A percentile compares a stretch with the other conserved stretches of the same genome.
These are phyloP conservation scores for Acacia pycnantha DNA, from an alignment of 331 rosid species.

Conservation along the genomic window DNA sequence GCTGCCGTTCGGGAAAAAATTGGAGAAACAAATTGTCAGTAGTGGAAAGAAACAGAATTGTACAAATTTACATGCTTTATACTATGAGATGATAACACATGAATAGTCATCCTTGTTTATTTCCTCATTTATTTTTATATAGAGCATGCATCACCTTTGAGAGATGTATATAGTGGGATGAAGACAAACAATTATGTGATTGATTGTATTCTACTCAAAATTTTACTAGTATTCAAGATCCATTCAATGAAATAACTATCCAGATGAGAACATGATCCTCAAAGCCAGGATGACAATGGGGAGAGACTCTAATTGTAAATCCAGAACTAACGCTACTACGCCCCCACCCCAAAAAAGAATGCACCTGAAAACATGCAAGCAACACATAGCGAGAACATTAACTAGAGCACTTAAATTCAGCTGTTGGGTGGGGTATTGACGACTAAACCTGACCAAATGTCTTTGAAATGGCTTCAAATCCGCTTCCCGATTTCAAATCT, in stretches of 20 bases:
- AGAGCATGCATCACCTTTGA: background rate
- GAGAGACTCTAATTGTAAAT: background rate
- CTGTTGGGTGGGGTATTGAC: background rate
- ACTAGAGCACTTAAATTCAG: background rate
- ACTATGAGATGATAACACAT: background rate
- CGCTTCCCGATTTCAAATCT: constrained; percentile 74
- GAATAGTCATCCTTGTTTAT: constrained; percentile 6
- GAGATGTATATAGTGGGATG: background rate
- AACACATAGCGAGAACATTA: background rate
- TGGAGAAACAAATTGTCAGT: constrained; percentile 31
- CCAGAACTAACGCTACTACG: background rate
- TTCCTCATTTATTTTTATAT: background rate
- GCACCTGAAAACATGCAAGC: background rate
- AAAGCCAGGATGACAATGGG: background rate
- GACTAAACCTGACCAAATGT: constrained; percentile 66
- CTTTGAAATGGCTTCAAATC: constrained; percentile 67
- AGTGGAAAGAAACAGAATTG: background rate
- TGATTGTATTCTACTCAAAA: background rate
- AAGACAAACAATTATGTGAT: background rate
- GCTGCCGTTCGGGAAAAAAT: constrained; percentile 52
- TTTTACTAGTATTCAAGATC: background rate
- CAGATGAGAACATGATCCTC: background rate
- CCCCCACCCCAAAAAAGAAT: background rate
- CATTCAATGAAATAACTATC: background rate
- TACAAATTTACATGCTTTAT: background rate